Conservation (phyloP, 2,329 filamentous ascomycete species). For the Phyllosticta paracitricarpa region DNA sequence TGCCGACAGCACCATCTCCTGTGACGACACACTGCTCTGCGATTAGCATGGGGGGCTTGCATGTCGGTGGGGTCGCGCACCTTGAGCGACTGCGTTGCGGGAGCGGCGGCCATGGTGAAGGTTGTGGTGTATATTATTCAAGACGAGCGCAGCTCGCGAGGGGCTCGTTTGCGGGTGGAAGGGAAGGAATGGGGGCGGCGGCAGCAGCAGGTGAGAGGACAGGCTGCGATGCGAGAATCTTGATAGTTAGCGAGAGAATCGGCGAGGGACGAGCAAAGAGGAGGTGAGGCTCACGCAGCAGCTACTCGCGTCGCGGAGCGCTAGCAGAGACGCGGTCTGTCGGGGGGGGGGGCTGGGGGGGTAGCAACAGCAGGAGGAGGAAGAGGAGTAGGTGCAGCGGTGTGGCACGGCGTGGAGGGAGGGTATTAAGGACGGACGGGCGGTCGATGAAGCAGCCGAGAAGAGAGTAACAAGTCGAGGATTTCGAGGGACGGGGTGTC, state of each 20-base stretch:
- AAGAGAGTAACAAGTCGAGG: neutral
- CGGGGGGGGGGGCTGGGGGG: no score
- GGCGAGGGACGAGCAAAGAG: neutral
- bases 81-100: constrained; percentile 85
- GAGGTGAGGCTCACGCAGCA: constrained; percentile 6
- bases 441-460: constrained; percentile 4
- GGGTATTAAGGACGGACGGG: neutral
- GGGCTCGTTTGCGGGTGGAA: neutral
- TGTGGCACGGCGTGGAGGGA: constrained; percentile 5
- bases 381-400: neutral
- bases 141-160: neutral
- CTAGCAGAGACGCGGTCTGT: constrained; percentile 2
- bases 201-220: constrained; percentile 1
- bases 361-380: neutral
- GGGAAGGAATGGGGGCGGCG: neutral
- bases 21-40: constrained; percentile 81
- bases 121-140: constrained; percentile 4
- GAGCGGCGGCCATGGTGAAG: constrained; percentile 59
- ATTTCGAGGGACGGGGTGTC: neutral
- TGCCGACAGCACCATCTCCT: constrained; percentile 97
- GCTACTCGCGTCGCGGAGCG: constrained; percentile 3
- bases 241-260: constrained; percentile 1
- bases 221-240: neutral
- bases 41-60: constrained; percentile 8
- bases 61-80: constrained; percentile 35